phyloP scores from a whole-genome alignment of 805 yeast genomes.

The Teunomyces funiuensis region DNA sequence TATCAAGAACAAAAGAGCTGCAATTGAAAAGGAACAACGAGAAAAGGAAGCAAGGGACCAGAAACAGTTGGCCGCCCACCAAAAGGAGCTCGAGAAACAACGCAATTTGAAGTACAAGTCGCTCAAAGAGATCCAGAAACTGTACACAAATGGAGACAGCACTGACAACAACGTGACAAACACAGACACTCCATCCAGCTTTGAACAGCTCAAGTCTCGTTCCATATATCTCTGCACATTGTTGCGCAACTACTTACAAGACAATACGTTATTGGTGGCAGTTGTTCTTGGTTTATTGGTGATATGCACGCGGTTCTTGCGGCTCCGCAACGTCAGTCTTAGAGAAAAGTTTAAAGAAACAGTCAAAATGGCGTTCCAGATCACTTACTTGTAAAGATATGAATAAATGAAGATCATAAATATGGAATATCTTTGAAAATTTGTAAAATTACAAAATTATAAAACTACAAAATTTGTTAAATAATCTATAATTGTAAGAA shows the following conservation, averaged over 20 bases:
- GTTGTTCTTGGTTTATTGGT: constrained; percentile 21
- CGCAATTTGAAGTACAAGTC: constrained; percentile 30
- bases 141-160: too few relatives aligned
- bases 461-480: too few relatives aligned
- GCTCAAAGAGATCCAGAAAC: constrained; percentile 28
- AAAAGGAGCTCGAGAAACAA: constrained; percentile 15
- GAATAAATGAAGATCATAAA: too few relatives aligned
- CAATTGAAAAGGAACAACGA: constrained; percentile 18
- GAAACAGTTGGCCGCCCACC: constrained; percentile 11
- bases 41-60: constrained; percentile 18
- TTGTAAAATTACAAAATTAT: too few relatives aligned
- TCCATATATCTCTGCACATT: constrained; percentile 18
- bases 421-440: too few relatives aligned
- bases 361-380: constrained; percentile 44
- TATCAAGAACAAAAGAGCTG: constrained; percentile 14
- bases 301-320: constrained; percentile 20
- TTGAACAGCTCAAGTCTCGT: constrained; percentile 15
- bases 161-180: too few relatives aligned
- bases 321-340: constrained; percentile 25
- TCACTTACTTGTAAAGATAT: constrained; percentile 40
- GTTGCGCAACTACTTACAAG: constrained; percentile 21
- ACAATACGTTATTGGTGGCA: constrained; percentile 30
- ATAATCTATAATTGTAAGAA: too few relatives aligned
- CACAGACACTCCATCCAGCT: background rate
- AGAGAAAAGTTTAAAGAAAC: constrained; percentile 35